Base-by-base conservation (phyloP, 2,329 filamentous ascomycete genomes). In the Gnomoniopsis sp. region DNA sequence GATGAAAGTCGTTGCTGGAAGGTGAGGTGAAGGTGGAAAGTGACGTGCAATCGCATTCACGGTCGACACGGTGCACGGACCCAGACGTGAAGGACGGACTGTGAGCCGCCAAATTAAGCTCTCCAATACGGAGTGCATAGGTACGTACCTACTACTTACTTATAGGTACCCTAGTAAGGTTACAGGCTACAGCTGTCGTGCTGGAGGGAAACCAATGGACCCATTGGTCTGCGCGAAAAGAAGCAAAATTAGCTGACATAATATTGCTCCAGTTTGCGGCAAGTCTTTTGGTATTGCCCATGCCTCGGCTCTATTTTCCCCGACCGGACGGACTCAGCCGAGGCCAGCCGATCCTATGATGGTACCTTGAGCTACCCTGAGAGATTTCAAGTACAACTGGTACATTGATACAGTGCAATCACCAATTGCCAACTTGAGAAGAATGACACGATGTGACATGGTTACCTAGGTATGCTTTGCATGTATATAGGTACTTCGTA, bases 301-400 rank as follows among this genome's bases (percentile, higher is more conserved):
- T 44, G 26, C 53, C 14, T 55, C 53, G 44, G 53, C 44, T 55
- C 53, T 30, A 38, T 10, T 11, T 55, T 49, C 21, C 43, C 53
- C 44, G 53, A 55, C 30, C 21, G 21, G 12, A 21, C 52, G 23
- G 43, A 15, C 6, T 12, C 52, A 47, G 43, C 53, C 53, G 53
- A 55, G 33, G 30, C 33, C 33, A 49, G 34, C 53, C 34, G 23
- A 46, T 38, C 15, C 46, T n/a, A n/a, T n/a, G 22, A 44, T 38
- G 49, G 36, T 22, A 55, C 30, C 21, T 19, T 21, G 17, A n/a
- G n/a, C n/a, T 44, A 11, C 43, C 19, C 4, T 3, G 17, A 19
- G n/a, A 44, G 43, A 22, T 7, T 19, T 10, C 17, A n/a, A n/a
- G n/a, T n/a, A n/a, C n/a, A n/a, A n/a, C n/a, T n/a, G n/a, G n/a